These are phyloP conservation scores for Tricholoma sp. DNA, from an alignment of 768 basidiomycete species.

Conservation along the genomic window DNA sequence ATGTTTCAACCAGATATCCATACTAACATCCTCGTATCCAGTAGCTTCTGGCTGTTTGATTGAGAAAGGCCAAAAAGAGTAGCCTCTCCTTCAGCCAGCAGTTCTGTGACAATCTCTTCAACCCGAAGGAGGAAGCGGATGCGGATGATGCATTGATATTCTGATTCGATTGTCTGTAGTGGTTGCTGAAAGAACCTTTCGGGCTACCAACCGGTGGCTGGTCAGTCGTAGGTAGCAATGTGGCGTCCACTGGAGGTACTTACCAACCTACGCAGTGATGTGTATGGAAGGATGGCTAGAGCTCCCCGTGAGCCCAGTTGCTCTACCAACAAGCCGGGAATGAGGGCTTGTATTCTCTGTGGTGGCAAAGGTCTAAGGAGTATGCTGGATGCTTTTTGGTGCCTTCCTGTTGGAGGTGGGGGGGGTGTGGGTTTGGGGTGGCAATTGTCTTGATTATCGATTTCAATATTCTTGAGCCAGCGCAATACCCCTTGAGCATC, in stretches of 20 bases:
- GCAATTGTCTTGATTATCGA: too few species aligned
- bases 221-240: neutral
- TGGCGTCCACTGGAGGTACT: neutral
- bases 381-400: too few species aligned
- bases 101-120: too few species aligned
- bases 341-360: neutral
- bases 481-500: too few species aligned
- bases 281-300: neutral
- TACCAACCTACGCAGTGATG: neutral
- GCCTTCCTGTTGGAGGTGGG: too few species aligned
- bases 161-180: neutral
- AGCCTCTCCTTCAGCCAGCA: too few species aligned
- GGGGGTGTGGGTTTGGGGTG: too few species aligned
- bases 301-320: neutral
- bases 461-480: too few species aligned
- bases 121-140: neutral
- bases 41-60: too few species aligned
- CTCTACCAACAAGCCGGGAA: neutral
- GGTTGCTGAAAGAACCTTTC: neutral
- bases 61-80: too few species aligned
- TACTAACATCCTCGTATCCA: too few species aligned
- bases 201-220: neutral
- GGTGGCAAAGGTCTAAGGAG: neutral
- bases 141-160: neutral
- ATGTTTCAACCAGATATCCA: too few species aligned